Evolutionary conservation across 78 protist genomes (phyloP).

Genomic region (Speleostelium caveatum): DNA sequence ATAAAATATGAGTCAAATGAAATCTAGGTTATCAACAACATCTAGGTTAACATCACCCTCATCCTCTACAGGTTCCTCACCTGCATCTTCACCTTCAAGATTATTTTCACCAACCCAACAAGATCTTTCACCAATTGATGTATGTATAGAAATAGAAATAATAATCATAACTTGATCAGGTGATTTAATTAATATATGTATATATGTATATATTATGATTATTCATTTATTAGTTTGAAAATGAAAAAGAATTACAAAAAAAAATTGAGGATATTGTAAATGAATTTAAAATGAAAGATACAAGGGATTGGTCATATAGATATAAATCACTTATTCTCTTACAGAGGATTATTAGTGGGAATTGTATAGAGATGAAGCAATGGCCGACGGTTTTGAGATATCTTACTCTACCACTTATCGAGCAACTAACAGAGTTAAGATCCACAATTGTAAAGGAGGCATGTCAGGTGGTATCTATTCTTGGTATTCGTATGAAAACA

Average conservation of each 20-base stretch:
- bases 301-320: slow-evolving; percentile 69
- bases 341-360: slow-evolving; percentile 54
- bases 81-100: slow-evolving; percentile 22
- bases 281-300: slow-evolving; percentile 53
- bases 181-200: background rate
- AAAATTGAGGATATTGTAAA: slow-evolving; percentile 39
- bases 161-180: background rate
- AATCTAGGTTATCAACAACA: too few species aligned
- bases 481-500: slow-evolving; percentile 1
- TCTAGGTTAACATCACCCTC: too few species aligned
- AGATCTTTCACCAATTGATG: slow-evolving; percentile 46
- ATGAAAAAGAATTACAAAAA: slow-evolving; percentile 58
- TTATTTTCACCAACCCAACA: slow-evolving; percentile 4
- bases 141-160: background rate
- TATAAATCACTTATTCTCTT: slow-evolving; percentile 25
- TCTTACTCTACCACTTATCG: slow-evolving; percentile 19
- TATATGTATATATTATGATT: background rate
- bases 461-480: slow-evolving; percentile 22
- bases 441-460: slow-evolving; percentile 72
- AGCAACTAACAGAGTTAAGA: slow-evolving; percentile 56
- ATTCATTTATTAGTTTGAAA: slow-evolving; percentile 23
- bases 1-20: too few species aligned
- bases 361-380: slow-evolving; percentile 34
- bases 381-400: background rate
- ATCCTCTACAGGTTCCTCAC: too few species aligned